Evolutionary conservation across 1,284 basidiomycete species (phyloP), one percentile per base, ranked within the genome.

Genomic region (Puccinia triticina): DNA sequence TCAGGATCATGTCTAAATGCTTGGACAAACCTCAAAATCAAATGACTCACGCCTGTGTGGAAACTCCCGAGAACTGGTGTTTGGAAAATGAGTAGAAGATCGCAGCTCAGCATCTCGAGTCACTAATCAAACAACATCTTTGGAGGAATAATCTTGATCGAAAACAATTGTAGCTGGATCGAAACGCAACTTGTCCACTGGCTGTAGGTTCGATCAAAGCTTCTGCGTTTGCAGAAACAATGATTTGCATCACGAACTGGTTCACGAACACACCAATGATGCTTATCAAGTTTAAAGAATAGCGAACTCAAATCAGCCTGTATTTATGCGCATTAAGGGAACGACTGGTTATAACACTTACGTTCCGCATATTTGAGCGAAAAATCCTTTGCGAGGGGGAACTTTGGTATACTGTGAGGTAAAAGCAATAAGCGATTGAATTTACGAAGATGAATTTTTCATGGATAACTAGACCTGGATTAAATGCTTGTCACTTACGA

Each of bases 321-420:
- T 23, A 37, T 75, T 29, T 14, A 18, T 55, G 29, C 29, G 37
- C 26, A 29, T 37, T 34, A 10, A 29, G 69, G 12, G 2, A 29
- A 72, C 8, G 1, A 32, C 26, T 7, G 34, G n/a, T 4, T 43
- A 53, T 0, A 59, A 11, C 23, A 77, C 81, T 76, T 61, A 82
- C 81, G 74, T 82, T 50, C 81, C 81, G 50, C 26, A 32, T 1
- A 82, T 21, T 57, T 82, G 81, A 26, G 81, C 81, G 1, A 74
- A 37, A 46, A 82, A 61, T 46, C 81, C 81, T 77, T 82, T 82
- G 7, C 74, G 64, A 14, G 74, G 81, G 18, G 81, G 81, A 43
- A 82, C 81, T 82, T 82, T 82, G 2, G 81, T 82, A 61, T 82
- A 82, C 81, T 82, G 53, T n/a, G 55, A 46, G 40, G 34, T n/a